Conservation (phyloP, 257 asterid species). For the Nicotiana undulata region DNA sequence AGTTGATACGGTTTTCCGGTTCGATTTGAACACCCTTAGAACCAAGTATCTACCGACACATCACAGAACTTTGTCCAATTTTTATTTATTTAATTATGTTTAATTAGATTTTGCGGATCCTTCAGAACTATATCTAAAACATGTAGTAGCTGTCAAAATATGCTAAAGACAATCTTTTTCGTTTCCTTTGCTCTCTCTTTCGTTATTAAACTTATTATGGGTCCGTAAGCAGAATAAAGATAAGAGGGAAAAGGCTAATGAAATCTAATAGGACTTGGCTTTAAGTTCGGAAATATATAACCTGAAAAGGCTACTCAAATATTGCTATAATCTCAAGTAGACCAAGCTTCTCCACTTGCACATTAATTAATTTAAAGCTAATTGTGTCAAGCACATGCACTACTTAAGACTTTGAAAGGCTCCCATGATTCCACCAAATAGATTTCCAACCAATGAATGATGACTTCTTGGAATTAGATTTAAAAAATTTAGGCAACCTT, state of each 20-base stretch:
- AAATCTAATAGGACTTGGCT: background rate
- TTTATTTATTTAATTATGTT: background rate
- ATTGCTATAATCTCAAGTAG: background rate
- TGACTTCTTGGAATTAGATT: background rate
- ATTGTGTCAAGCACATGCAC: conserved; percentile 5
- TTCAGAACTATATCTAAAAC: background rate
- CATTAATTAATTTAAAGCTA: background rate
- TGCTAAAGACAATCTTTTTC: background rate
- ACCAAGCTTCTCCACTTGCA: conserved; percentile 1
- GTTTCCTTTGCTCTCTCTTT: background rate
- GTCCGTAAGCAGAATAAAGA: background rate
- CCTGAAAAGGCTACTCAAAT: background rate
- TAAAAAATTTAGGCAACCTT: background rate
- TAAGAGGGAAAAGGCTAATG: background rate
- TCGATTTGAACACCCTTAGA: too few relatives aligned
- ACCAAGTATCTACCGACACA: background rate
- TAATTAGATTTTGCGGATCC: background rate
- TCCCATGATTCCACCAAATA: background rate
- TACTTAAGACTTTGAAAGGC: background rate
- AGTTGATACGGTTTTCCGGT: too few relatives aligned
- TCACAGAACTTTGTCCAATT: background rate
- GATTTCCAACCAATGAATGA: background rate
- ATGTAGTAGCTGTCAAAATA: background rate
- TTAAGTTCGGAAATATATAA: background rate
- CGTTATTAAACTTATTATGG: background rate